Evolutionary conservation across 2,329 filamentous ascomycete species (phyloP).

Genomic region (Colletotrichum tabaci): DNA sequence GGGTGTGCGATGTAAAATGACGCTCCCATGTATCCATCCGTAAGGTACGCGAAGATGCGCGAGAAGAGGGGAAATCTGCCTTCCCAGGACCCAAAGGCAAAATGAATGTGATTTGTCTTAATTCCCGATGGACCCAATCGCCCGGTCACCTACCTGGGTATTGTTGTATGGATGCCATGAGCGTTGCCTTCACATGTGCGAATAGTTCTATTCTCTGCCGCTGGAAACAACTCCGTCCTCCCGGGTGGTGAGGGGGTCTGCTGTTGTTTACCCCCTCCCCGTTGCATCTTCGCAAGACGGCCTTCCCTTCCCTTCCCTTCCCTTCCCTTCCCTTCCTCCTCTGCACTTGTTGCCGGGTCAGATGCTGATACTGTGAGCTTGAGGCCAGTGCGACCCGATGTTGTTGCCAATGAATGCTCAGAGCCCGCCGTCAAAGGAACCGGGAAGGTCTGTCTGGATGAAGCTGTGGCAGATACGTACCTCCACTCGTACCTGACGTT

Average conservation of each 20-base stretch:
- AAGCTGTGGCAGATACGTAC: constrained; percentile 29
- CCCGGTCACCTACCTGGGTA: constrained; percentile 4
- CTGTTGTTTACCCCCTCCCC: background rate
- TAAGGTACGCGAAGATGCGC: constrained; percentile 4
- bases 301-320: no score
- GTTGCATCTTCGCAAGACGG: background rate
- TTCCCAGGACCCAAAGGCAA: background rate
- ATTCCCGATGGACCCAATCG: constrained; percentile 25
- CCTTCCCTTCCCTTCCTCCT: background rate
- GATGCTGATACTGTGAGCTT: background rate
- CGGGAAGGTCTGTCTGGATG: constrained; percentile 29
- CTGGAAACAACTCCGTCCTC: background rate
- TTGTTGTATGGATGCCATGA: background rate
- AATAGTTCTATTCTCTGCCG: background rate
- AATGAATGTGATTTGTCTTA: background rate
- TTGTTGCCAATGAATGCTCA: background rate
- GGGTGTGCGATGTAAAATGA: constrained; percentile 11
- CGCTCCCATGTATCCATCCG: background rate
- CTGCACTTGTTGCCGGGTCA: constrained; percentile 20
- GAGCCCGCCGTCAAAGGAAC: background rate
- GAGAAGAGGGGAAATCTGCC: background rate
- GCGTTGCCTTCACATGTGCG: constrained; percentile 4
- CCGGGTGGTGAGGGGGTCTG: background rate
- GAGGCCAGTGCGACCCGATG: constrained; percentile 10
- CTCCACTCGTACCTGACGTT: background rate